Base-by-base conservation (phyloP, 768 basidiomycete genomes). In the Trametes meyenii region DNA sequence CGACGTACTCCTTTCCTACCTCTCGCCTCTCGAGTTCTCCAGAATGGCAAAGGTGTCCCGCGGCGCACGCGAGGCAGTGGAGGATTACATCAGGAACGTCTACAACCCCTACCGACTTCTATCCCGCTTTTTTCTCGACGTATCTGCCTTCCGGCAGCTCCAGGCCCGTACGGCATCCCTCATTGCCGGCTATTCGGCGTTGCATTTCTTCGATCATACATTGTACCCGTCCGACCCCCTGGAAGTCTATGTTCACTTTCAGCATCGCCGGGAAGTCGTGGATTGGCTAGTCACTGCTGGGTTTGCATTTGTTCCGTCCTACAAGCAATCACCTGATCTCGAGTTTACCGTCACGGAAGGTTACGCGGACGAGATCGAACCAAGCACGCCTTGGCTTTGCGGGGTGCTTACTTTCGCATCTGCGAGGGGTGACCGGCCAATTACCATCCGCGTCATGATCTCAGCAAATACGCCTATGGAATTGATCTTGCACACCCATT, bases 401-500 rank as follows among this genome's bases (percentile, higher is more conserved):
- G 70, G 66, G 21, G 71, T 78, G 0, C 72, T 71, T 42, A 71
- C 71, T 61, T 81, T 78, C 53, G 45, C 57, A 7, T 58, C 39
- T 1, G n/a, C 43, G 5, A 21, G 39, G 2, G 42, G 56, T 5
- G 11, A 23, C 23, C 11, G 5, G n/a, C 2, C 10, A 1, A 78
- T 71, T 45, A 8, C 42, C 5, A 66, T 83, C 0, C 81, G 82
- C 60, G 61, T 83, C 35, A 76, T 83, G 21, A 70, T 74, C 33
- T 62, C 77, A 19, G 4, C 53, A 42, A 13, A 65, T 49, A 68
- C 68, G 10, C 73, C 79, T 0, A 67, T 80, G 55, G 72, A 76
- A 26, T 57, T 70, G 7, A 77, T 84, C n/a, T 58, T 83, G 2
- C 61, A 63, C 3, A 82, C 81, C 50, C 82, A 83, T 57, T 79